Percentiles rank a stretch among this genome's conserved stretches.
phyloP scores from a whole-genome alignment of 495 filamentous ascomycete genomes.

The Oleoguttula mirabilis region DNA sequence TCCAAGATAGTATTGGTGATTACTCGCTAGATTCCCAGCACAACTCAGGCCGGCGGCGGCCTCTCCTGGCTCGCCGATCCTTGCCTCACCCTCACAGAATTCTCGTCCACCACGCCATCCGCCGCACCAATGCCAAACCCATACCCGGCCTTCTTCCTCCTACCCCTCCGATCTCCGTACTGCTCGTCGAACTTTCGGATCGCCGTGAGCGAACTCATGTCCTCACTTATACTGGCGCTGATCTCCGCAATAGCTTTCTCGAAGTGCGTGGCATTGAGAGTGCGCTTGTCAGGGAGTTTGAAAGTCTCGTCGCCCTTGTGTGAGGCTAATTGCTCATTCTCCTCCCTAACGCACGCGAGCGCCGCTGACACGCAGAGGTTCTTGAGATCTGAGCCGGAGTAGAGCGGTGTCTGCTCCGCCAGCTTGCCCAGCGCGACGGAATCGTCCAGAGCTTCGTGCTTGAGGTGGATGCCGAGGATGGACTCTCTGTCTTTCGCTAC shows the following conservation, averaged over 20 bases:
- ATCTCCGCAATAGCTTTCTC: conserved; percentile 79
- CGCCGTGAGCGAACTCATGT: conserved; percentile 74
- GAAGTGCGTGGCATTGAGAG: conserved; percentile 59
- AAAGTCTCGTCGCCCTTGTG: conserved; percentile 36
- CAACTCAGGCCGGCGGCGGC: too few relatives aligned
- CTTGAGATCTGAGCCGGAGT: conserved; percentile 93
- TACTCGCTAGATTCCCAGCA: too few relatives aligned
- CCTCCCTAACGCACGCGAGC: conserved; percentile 75
- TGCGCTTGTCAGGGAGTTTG: conserved; percentile 53
- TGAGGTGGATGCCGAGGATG: conserved; percentile 77
- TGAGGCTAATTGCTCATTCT: conserved; percentile 41
- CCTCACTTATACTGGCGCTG: conserved; percentile 82
- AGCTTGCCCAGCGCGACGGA: conserved; percentile 59
- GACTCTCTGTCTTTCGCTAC: conserved; percentile 60
- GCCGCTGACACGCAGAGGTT: conserved; percentile 86
- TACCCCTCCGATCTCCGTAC: conserved; percentile 76
- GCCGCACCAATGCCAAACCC: conserved; percentile 57
- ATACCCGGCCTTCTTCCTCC: conserved; percentile 51
- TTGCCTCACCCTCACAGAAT: conserved; percentile 24
- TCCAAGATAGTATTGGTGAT: too few relatives aligned
- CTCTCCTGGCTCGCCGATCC: too few relatives aligned
- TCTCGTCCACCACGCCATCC: conserved; percentile 20
- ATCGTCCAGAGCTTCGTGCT: conserved; percentile 56
- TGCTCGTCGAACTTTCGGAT: conserved; percentile 95
- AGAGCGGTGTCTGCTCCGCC: conserved; percentile 70